A percentile compares a stretch with the other conserved stretches of the same genome.
Conservation (phyloP, 2,329 filamentous ascomycete species). For the Cladosporium austrohemisphaericum region DNA sequence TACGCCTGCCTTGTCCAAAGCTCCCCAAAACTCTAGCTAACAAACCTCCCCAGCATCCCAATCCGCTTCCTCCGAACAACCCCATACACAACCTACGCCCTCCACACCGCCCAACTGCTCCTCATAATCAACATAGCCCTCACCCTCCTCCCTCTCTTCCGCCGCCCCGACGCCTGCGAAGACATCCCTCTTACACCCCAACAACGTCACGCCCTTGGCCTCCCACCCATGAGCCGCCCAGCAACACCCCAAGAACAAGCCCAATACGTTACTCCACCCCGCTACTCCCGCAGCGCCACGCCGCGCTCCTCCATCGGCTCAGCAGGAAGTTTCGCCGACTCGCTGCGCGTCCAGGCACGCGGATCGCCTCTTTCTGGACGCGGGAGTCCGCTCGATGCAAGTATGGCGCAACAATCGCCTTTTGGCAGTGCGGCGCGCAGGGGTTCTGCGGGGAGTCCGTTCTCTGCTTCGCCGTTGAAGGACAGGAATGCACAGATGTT, state of each 20-base stretch:
- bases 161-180: conserved; percentile 69
- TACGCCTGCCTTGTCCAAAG: conserved; percentile 16
- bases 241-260: conserved; percentile 64
- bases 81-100: conserved; percentile 38
- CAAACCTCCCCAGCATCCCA: background rate
- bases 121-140: conserved; percentile 60
- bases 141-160: conserved; percentile 69
- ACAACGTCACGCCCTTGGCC: conserved; percentile 78
- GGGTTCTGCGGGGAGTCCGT: conserved; percentile 16
- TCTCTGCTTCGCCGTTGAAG: conserved; percentile 53
- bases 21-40: background rate
- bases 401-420: conserved; percentile 1
- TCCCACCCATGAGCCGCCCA: conserved; percentile 63
- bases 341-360: conserved; percentile 31
- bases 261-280: conserved; percentile 78
- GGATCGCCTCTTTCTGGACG: conserved; percentile 58
- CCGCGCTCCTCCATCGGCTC: conserved; percentile 48
- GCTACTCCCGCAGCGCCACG: conserved; percentile 73
- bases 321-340: conserved; percentile 46
- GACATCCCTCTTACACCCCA: conserved; percentile 90
- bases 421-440: conserved; percentile 9
- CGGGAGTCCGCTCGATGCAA: conserved; percentile 30
- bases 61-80: conserved; percentile 5
- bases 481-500: conserved; percentile 71
- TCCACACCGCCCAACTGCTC: conserved; percentile 53